Base-by-base conservation (phyloP, 1,284 basidiomycete species). In the Malassezia brasiliensis region DNA sequence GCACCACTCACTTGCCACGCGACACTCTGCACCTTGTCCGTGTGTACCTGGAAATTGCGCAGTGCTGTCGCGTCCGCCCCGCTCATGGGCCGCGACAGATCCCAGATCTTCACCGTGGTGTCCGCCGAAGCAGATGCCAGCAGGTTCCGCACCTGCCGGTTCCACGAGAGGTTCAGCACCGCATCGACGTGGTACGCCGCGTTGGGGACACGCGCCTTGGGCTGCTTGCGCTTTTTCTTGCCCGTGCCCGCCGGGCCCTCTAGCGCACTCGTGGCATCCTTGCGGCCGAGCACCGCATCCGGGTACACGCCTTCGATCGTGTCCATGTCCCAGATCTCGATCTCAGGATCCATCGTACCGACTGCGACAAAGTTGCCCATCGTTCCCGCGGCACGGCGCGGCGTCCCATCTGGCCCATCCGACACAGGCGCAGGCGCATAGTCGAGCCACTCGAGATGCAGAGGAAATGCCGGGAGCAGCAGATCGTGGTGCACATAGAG, bases 381-480 rank as follows among this genome's bases (percentile, higher is more conserved):
- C 53, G 77, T 74, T 41, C 60, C 51, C 28, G 59, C 61, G 78
- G 79, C 12, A 8, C 53, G 50, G 3, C 45, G 39, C 35, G 32
- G 11, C 10, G 60, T 60, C 30, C 66, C 66, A 15, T 54, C 55
- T 6, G 15, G 7, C 5, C 8, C 42, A 9, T 45, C 42, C 7
- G 41, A 14, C 20, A 80, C 79, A 8, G 62, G 62, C 15, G 82
- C 79, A 19, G 89, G 87, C 11, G 85, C 81, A 75, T 90, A 96
- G 76, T 98, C 89, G 62, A 98, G 85, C 94, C 94, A 99, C 80
- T 98, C 94, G 56, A 99, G 85, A 69, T 93, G 96, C 56, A 99
- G 85, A 3, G 94, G 94, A 78, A 96, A 94, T 57, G 89, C 87
- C 55, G 93, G 93, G 15, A 99, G 83, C 84, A 99, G 88, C 69